Conservation (phyloP, 2,329 filamentous ascomycete genomes). For the Penicillium sp. region DNA sequence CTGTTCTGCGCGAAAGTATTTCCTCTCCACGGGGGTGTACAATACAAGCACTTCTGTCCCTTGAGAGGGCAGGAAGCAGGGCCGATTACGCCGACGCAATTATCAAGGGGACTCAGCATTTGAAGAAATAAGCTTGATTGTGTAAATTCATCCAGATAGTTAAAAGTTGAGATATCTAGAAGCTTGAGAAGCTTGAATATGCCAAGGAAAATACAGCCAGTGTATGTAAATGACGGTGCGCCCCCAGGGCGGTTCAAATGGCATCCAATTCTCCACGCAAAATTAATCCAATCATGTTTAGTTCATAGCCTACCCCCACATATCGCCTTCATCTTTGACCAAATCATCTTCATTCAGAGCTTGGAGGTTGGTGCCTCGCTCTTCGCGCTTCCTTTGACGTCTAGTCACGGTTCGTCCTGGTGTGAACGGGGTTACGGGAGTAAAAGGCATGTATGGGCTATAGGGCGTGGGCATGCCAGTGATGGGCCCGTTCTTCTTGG, state of each 20-base stretch:
- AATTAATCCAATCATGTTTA: background rate
- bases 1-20: slow-evolving; percentile 61
- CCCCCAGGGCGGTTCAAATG: background rate
- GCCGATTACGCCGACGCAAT: slow-evolving; percentile 57
- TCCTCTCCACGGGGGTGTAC: slow-evolving; percentile 64
- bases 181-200: background rate
- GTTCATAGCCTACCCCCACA: slow-evolving; percentile 40
- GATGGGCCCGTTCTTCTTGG: slow-evolving; percentile 40
- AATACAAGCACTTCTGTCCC: slow-evolving; percentile 59
- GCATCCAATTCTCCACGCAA: background rate
- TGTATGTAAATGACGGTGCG: slow-evolving; percentile 34
- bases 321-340: slow-evolving; percentile 47
- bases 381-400: slow-evolving; percentile 43
- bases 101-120: slow-evolving; percentile 29
- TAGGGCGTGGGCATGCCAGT: slow-evolving; percentile 52
- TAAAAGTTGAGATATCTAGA: background rate
- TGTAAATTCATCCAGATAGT: background rate
- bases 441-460: slow-evolving; percentile 53
- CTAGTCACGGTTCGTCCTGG: slow-evolving; percentile 48
- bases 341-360: slow-evolving; percentile 50
- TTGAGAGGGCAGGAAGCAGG: slow-evolving; percentile 60
- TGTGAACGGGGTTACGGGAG: slow-evolving; percentile 51
- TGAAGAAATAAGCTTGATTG: slow-evolving; percentile 14
- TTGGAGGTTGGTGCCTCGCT: slow-evolving; percentile 44
- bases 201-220: slow-evolving; percentile 44